Evolutionary conservation across 306 rosid species (phyloP).

Genomic region (Carpinus fangiana): DNA sequence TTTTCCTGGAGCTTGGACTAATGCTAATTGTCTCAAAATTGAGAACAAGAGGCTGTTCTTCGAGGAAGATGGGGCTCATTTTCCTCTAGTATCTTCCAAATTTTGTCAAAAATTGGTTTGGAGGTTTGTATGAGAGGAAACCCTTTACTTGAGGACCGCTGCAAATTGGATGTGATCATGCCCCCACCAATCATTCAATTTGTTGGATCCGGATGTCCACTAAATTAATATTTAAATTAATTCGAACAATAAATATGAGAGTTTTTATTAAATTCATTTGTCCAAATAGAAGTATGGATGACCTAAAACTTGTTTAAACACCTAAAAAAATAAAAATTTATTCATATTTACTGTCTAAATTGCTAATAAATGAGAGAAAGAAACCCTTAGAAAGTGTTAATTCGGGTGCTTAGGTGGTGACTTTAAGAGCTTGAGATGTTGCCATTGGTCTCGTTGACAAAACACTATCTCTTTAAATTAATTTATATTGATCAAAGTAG

Average conservation of each 20-base stretch:
- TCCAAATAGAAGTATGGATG: no score
- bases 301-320: no score
- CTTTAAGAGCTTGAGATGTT: neutral
- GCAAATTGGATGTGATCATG: neutral
- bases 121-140: neutral
- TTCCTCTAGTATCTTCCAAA: neutral
- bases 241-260: no score
- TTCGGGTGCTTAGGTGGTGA: neutral
- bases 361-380: no score
- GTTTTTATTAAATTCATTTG: no score
- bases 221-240: no score
- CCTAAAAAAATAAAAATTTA: no score
- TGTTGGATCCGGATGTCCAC: no score
- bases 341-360: no score
- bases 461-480: neutral
- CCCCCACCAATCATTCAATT: conserved; percentile 7
- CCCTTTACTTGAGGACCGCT: neutral
- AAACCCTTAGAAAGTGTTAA: no score
- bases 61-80: neutral
- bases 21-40: neutral
- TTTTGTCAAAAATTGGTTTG: neutral
- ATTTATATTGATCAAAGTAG: neutral
- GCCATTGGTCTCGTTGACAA: conserved; percentile 11
- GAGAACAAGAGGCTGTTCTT: neutral
- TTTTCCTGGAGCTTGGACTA: neutral